Conservation (phyloP, 2,329 filamentous ascomycete species). For the Exophiala spinifera region DNA sequence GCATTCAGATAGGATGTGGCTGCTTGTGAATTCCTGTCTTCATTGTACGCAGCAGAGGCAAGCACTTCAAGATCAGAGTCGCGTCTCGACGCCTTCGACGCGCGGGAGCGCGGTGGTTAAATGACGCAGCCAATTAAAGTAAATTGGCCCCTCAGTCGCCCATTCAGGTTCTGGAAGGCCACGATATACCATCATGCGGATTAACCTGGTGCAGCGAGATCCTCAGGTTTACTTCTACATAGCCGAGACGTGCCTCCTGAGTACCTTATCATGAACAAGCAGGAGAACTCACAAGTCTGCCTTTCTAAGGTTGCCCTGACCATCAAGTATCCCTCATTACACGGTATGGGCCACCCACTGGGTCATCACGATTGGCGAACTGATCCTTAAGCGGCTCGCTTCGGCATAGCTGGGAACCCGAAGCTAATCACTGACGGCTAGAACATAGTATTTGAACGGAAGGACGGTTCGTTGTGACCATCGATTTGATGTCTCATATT, state of each 20-base stretch:
- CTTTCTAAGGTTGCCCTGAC: no score
- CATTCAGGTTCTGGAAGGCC: neutral
- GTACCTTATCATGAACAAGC: neutral
- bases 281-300: no score
- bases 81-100: neutral
- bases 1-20: conserved; percentile 3
- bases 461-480: neutral
- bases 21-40: no score
- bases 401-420: neutral
- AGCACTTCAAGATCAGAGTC: neutral
- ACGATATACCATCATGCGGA: no score
- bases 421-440: neutral
- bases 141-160: neutral
- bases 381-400: neutral
- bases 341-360: neutral
- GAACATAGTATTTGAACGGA: neutral
- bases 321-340: no score
- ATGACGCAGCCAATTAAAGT: conserved; percentile 1
- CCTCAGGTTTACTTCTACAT: no score
- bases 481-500: conserved; percentile 9
- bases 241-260: neutral
- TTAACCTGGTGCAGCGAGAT: no score
- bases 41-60: no score
- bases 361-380: neutral
- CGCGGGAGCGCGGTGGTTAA: neutral